Evolutionary conservation across 2,329 filamentous ascomycete genomes (phyloP).

Genomic region (Graphilbum ipis-grandicollis): DNA sequence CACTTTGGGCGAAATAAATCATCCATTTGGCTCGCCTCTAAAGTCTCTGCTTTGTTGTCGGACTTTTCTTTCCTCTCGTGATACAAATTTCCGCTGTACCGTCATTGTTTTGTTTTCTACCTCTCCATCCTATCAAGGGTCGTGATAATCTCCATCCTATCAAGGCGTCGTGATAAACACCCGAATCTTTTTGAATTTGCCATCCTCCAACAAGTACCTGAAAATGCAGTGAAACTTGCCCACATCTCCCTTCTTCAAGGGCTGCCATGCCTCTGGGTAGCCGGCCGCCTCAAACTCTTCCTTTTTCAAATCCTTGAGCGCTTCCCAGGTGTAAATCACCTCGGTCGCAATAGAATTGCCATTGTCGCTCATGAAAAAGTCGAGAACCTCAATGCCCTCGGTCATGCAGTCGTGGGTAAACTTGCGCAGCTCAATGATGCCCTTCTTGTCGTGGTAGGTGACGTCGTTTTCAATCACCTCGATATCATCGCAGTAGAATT

Average conservation of each 20-base stretch:
- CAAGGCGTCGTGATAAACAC: background rate
- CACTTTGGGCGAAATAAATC: too few species aligned
- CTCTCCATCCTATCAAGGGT: too few species aligned
- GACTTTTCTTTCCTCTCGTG: too few species aligned
- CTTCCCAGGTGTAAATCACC: constrained; percentile 2
- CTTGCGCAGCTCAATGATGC: background rate
- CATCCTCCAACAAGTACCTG: background rate
- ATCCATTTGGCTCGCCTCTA: too few species aligned
- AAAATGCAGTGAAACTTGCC: background rate
- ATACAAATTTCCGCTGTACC: too few species aligned
- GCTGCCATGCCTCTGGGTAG: background rate
- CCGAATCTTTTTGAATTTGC: background rate
- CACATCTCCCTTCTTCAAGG: constrained; percentile 1
- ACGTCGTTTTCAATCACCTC: background rate
- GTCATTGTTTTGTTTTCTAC: too few species aligned
- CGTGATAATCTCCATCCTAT: too few species aligned
- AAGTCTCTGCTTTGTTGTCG: too few species aligned
- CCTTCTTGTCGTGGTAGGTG: background rate
- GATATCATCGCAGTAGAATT: background rate
- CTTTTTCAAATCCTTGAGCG: constrained; percentile 1
- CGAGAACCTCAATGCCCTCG: background rate
- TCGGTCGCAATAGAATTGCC: background rate
- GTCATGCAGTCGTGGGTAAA: background rate
- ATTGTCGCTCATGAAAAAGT: background rate
- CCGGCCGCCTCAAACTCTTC: background rate